Evolutionary conservation across 768 basidiomycete species (phyloP), one percentile per base, ranked within the genome.

Genomic region (Collybiopsis confluens): DNA sequence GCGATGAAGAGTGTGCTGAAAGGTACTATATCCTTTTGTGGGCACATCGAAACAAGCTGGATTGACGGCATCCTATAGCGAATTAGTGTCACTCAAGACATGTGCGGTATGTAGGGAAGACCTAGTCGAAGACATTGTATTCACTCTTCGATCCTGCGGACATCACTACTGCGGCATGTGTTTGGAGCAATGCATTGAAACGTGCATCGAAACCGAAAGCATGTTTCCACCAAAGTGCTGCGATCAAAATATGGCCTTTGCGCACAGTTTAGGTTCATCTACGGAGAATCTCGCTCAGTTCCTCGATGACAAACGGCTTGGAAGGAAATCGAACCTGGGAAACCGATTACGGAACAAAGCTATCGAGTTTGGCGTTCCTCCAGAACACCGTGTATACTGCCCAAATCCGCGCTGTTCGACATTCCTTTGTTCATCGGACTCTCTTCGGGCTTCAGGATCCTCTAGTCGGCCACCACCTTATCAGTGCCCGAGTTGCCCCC

Each of bases 311-410:
- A 5, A 33, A 27, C 24, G 5, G 6, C 10, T 27, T 11, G 13
- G 8, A 10, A 24, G 40, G 16, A 26, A 42, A 15, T 11, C 18
- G 13, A 26, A 44, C 28, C 30, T 53, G 16, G 23, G 38, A 6
- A 16, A 1, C 20, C 42, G 52, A 13, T 66, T 73, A 33, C 52
- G 65, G 7, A 44, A 37, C 33, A 73, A 70, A 56, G 24, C 55
- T 8, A 44, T 41, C 11, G 74, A 75, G 58, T 70, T 69, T 46
- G 48, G 59, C 2, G 62, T 59, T 2, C 58, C 62, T 0, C 54
- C 64, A 0, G 40, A 45, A 16, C 59, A 65, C 15, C 59, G 74
- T 3, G 53, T 74, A 15, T 75, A 75, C 42, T 75, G 74, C 45
- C 61, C 68, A 43, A 65, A 64, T 18, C 64, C 66, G 23, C 60